Evolutionary conservation across 768 basidiomycete species (phyloP).

Genomic region (Tubosaeta sp.): DNA sequence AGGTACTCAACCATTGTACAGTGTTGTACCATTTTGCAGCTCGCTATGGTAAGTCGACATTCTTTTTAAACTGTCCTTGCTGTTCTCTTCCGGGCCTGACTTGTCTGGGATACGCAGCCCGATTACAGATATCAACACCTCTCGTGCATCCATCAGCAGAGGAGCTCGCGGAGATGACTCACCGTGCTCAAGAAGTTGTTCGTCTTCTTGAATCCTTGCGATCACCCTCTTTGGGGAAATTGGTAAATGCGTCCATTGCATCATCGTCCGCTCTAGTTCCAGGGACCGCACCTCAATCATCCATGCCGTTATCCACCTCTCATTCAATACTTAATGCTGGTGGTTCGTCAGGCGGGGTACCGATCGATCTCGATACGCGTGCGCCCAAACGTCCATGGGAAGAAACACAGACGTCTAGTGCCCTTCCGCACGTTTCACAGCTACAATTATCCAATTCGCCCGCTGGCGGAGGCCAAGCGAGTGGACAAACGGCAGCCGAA

Average conservation of each 20-base stretch:
- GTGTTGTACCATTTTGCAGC: conserved; percentile 60
- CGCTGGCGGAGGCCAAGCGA: conserved; percentile 5
- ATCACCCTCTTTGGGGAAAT: conserved; percentile 20
- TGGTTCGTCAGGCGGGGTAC: conserved; percentile 17
- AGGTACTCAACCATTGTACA: conserved; percentile 47
- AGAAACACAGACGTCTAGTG: conserved; percentile 35
- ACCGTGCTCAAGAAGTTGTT: conserved; percentile 61
- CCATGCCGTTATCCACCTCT: conserved; percentile 18
- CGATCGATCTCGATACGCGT: conserved; percentile 35
- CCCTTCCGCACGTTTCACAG: conserved; percentile 21
- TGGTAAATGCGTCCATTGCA: conserved; percentile 9
- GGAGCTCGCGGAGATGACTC: conserved; percentile 69
- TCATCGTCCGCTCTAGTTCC: conserved; percentile 10
- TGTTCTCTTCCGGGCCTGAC: conserved; percentile 1
- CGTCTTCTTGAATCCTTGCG: conserved; percentile 51
- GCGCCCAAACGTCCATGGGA: conserved; percentile 81
- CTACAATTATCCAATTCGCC: conserved; percentile 21
- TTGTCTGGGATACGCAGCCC: conserved; percentile 16
- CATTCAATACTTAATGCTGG: conserved; percentile 29
- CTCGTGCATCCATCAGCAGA: conserved; percentile 47
- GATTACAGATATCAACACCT: conserved; percentile 41
- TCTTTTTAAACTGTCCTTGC: neutral
- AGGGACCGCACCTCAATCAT: conserved; percentile 11
- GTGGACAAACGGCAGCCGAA: conserved; percentile 32
- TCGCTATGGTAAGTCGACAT: conserved; percentile 51